These are phyloP conservation scores for Neoboletus subvelutipes DNA, from an alignment of 768 basidiomycete species.

Conservation along the genomic window DNA sequence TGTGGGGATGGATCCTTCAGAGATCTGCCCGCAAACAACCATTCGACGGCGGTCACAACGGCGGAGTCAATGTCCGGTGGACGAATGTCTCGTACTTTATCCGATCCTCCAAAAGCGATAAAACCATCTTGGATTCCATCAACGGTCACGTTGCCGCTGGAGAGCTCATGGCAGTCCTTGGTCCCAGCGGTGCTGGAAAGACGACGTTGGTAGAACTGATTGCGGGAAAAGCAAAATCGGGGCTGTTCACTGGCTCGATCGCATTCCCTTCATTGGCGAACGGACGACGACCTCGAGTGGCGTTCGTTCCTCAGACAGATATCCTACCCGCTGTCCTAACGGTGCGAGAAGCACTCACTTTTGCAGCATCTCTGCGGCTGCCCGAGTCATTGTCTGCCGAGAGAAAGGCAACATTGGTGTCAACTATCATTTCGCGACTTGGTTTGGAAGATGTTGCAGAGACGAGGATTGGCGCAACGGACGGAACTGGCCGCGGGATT, in stretches of 20 bases:
- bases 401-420: slow-evolving; percentile 68
- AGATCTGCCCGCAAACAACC: slow-evolving; percentile 54
- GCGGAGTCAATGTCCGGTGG: slow-evolving; percentile 71
- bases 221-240: slow-evolving; percentile 79
- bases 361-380: slow-evolving; percentile 82
- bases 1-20: slow-evolving; percentile 62
- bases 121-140: slow-evolving; percentile 69
- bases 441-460: slow-evolving; percentile 71
- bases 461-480: slow-evolving; percentile 63
- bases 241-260: slow-evolving; percentile 64
- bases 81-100: slow-evolving; percentile 65
- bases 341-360: slow-evolving; percentile 77
- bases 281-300: slow-evolving; percentile 53
- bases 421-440: slow-evolving; percentile 70
- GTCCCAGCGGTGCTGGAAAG: slow-evolving; percentile 92
- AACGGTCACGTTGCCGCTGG: slow-evolving; percentile 74
- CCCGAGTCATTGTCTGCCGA: slow-evolving; percentile 65
- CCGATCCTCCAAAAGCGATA: slow-evolving; percentile 37
- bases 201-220: slow-evolving; percentile 90
- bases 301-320: slow-evolving; percentile 88
- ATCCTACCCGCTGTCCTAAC: slow-evolving; percentile 78
- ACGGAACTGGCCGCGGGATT: slow-evolving; percentile 75
- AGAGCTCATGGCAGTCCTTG: slow-evolving; percentile 87
- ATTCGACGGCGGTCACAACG: slow-evolving; percentile 39
- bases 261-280: slow-evolving; percentile 44